Percentiles rank a stretch among this genome's conserved stretches.
Evolutionary conservation across 192 early-diverging fungal genomes (phyloP).

Genomic region (Lunasporangiospora selenospora): DNA sequence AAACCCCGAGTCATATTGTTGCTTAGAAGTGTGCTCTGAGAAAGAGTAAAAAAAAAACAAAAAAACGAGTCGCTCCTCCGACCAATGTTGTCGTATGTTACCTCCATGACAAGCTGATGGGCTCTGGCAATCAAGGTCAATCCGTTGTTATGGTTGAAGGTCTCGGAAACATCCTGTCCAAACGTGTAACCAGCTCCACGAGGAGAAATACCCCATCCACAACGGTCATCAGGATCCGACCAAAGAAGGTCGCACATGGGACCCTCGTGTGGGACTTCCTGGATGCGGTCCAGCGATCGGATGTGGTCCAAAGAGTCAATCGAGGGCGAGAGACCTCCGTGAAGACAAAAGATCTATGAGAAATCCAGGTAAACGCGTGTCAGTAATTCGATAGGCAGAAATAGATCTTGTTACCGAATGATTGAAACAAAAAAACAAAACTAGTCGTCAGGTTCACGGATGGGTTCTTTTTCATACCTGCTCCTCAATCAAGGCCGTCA

Average conservation of each 20-base stretch:
- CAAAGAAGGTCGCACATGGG: constrained; percentile 90
- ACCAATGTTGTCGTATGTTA: constrained; percentile 14
- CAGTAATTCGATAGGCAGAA: neutral
- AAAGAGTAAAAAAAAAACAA: no score
- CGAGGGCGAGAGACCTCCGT: constrained; percentile 95
- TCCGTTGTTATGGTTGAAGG: constrained; percentile 95
- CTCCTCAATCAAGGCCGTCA: constrained; percentile 97
- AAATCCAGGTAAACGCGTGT: neutral
- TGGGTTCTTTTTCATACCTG: constrained; percentile 62
- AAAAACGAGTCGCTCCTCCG: neutral
- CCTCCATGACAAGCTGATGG: constrained; percentile 92
- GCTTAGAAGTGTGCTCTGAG: no score
- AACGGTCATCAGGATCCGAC: constrained; percentile 89
- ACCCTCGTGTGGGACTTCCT: constrained; percentile 89
- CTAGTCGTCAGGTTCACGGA: no score
- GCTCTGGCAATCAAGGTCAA: constrained; percentile 97
- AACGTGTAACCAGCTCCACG: constrained; percentile 90
- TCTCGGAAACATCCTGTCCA: constrained; percentile 87
- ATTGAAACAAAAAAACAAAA: neutral
- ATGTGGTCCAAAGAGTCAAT: constrained; percentile 98
- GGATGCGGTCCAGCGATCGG: constrained; percentile 92
- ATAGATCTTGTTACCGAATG: neutral
- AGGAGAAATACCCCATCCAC: constrained; percentile 88
- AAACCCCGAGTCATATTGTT: no score
- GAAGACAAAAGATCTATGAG: constrained; percentile 92